These are phyloP conservation scores for Diaporthe eres DNA, from an alignment of 2,329 filamentous ascomycete genomes.

Conservation along the genomic window DNA sequence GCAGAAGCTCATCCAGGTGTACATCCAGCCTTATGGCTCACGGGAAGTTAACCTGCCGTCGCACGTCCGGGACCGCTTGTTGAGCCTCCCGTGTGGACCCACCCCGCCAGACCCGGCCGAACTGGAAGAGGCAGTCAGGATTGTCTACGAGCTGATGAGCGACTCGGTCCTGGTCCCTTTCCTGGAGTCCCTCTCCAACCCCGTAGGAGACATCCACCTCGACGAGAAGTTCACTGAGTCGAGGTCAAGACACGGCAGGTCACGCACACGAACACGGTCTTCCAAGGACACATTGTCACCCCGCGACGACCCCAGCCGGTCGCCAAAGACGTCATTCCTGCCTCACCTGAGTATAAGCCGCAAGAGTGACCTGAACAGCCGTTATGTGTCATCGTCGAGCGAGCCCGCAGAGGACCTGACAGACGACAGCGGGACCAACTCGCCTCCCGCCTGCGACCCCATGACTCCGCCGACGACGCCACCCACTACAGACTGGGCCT, in stretches of 20 bases:
- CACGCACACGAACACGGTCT: constrained; percentile 56
- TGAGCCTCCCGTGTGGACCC: constrained; percentile 71
- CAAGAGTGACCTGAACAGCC: constrained; percentile 52
- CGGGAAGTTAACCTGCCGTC: constrained; percentile 93
- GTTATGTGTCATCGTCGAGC: constrained; percentile 61
- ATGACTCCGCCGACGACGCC: constrained; percentile 84
- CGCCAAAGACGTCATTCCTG: constrained; percentile 60
- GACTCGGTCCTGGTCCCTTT: constrained; percentile 96
- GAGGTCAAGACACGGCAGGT: constrained; percentile 55
- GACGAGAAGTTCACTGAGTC: constrained; percentile 55
- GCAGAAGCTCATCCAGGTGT: constrained; percentile 89
- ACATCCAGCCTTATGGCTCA: constrained; percentile 87
- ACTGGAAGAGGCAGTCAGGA: constrained; percentile 85
- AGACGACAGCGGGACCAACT: constrained; percentile 76
- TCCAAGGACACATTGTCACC: constrained; percentile 52
- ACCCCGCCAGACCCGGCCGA: constrained; percentile 80
- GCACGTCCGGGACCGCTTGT: constrained; percentile 84
- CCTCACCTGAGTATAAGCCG: constrained; percentile 59
- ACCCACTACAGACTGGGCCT: constrained; percentile 71
- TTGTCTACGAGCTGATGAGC: constrained; percentile 97
- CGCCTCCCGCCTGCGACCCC: constrained; percentile 69
- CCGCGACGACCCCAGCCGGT: constrained; percentile 57
- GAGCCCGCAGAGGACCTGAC: constrained; percentile 66
- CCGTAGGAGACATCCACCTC: constrained; percentile 51
- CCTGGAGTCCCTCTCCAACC: constrained; percentile 74